Base-by-base conservation (phyloP, 495 filamentous ascomycete species). In the Cercophora samala region DNA sequence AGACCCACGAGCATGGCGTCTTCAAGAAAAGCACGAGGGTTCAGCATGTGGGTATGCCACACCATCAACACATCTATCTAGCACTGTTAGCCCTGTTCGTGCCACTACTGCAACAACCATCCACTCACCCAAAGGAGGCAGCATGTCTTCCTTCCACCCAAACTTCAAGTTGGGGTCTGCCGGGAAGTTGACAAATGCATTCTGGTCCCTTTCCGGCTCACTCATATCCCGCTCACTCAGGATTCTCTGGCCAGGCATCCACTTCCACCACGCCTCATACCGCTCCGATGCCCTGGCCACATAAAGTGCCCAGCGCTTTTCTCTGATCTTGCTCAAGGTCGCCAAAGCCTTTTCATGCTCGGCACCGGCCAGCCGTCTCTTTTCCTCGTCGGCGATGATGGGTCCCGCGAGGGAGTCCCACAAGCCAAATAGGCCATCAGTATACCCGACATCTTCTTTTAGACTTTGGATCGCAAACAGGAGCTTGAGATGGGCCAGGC, bases 41-140 rank as follows among this genome's bases (percentile, higher is more conserved):
- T 96, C 3, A 97, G 84, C 87, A 93, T 88, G 69, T 92, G 91
- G 1, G 90, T 81, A 76, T 97, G 93, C 91, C 90, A 95, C 0
- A 96, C 91, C 91, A 97, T 92, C 56, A 97, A 77, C 2, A 97
- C 87, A 74, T 97, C 92, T 88, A 71, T 1, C 25, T n/a, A 1
- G 2, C 8, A 5, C 5, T 9, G 19, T 64, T 37, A 62, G 65
- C 62, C 67, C 15, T 13, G 37, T 13, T 46, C 37, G 3, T 46
- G 15, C 13, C 37, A 2, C 37, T 18, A 21, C 75, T 26, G 75
- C n/a, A 65, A 46, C 22, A 23, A n/a, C 13, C 23, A 13, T 9
- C 26, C 37, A 64, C 70, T 19, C 72, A 83, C 79, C 80, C 21
- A 82, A 71, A 4, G 81, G 80, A 21, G 76, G 80, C 55, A 83